These are phyloP conservation scores for Cytidiella melzeri DNA, from an alignment of 768 basidiomycete genomes.

Conservation along the genomic window DNA sequence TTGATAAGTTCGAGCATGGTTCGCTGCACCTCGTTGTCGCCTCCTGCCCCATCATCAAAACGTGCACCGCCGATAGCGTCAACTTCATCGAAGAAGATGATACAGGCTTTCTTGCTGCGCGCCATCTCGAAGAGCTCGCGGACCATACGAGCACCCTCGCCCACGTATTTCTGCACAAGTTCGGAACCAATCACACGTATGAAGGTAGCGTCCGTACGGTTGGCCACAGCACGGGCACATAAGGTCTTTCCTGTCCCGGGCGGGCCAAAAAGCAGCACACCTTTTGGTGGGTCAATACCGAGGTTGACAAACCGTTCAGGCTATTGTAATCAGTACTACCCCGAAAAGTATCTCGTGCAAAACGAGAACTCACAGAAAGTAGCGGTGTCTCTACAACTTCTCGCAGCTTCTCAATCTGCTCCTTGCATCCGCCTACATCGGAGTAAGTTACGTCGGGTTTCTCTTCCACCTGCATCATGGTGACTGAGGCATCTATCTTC, in stretches of 20 bases:
- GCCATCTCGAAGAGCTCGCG: constrained; percentile 99
- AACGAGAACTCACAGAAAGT: constrained; percentile 59
- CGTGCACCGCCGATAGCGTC: constrained; percentile 98
- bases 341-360: not conserved
- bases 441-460: constrained; percentile 98
- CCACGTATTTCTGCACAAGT: constrained; percentile 99
- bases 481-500: constrained; percentile 98
- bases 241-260: constrained; percentile 99
- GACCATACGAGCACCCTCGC: constrained; percentile 98
- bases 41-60: constrained; percentile 81
- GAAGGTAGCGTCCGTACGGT: constrained; percentile 97
- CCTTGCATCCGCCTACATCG: constrained; percentile 97
- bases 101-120: constrained; percentile 96
- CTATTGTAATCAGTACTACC: constrained; percentile 34
- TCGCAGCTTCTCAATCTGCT: constrained; percentile 97
- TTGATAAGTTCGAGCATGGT: constrained; percentile 99
- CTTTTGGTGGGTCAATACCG: constrained; percentile 98
- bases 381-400: constrained; percentile 98
- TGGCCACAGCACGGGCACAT: constrained; percentile 96
- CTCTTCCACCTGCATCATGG: constrained; percentile 99
- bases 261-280: constrained; percentile 91
- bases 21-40: constrained; percentile 90
- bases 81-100: constrained; percentile 99
- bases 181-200: constrained; percentile 99
- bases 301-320: constrained; percentile 98